phyloP scores from a whole-genome alignment of 768 basidiomycete genomes.

The Cystobasidium ongulense region DNA sequence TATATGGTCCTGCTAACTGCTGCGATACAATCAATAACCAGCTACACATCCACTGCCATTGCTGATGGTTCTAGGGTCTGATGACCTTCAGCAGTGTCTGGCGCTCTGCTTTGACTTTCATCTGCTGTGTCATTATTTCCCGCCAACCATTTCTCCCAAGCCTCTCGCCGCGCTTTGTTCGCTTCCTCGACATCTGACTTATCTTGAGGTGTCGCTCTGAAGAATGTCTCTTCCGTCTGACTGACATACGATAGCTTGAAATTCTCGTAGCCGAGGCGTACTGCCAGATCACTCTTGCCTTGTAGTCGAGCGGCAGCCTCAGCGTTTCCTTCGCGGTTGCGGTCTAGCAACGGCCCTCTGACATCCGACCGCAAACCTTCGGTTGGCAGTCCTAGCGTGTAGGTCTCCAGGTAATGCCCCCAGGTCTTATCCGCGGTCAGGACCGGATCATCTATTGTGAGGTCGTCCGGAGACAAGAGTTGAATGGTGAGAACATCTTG shows the following conservation, averaged over 20 bases:
- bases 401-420: constrained; percentile 49
- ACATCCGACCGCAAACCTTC: constrained; percentile 48
- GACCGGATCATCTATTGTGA: constrained; percentile 49
- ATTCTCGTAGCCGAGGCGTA: constrained; percentile 44
- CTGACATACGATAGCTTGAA: constrained; percentile 46
- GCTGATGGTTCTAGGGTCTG: too few species aligned
- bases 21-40: too few species aligned
- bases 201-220: neutral
- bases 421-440: constrained; percentile 46
- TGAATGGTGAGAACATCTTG: constrained; percentile 45
- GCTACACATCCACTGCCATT: too few species aligned
- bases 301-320: constrained; percentile 30
- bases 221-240: constrained; percentile 37
- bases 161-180: neutral
- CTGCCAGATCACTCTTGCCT: constrained; percentile 42
- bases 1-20: too few species aligned
- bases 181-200: neutral
- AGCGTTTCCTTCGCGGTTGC: constrained; percentile 31
- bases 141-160: constrained; percentile 17
- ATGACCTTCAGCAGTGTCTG: neutral
- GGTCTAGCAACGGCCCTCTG: constrained; percentile 46
- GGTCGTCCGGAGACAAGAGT: constrained; percentile 48
- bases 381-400: constrained; percentile 47
- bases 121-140: neutral
- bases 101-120: neutral